Evolutionary conservation across 1,284 basidiomycete species (phyloP), one percentile per base, ranked within the genome.

Genomic region (Trichosporon faecale): DNA sequence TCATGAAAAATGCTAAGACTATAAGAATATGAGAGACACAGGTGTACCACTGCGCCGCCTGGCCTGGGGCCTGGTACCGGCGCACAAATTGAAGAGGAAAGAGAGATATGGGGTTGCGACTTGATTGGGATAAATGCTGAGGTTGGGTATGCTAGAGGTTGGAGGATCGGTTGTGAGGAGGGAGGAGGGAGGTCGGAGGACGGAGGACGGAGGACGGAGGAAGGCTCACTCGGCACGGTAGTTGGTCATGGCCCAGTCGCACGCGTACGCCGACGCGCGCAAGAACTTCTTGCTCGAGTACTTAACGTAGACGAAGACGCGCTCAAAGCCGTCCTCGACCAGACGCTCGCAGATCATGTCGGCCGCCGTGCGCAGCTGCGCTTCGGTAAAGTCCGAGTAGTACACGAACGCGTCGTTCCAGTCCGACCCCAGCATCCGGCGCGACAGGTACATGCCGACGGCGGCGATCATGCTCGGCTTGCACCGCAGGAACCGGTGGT

Each of bases 201-300:
- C n/a, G n/a, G n/a, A n/a, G n/a, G n/a, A n/a, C n/a, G n/a, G n/a
- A n/a, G n/a, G n/a, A n/a, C n/a, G n/a, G n/a, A n/a, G n/a, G n/a
- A n/a, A n/a, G n/a, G n/a, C n/a, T 46, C 25, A 52, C 49, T 52
- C 49, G 49, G 21, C 21, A 25, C 29, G 29, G 57, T 33, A 33
- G 73, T 80, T 67, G 72, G 68, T 80, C 64, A 75, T 74, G 14
- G 85, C 86, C 85, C 86, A 87, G 75, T 86, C 85, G 64, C 86
- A 75, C 0, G 86, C 86, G 75, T 86, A 87, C 31, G 85, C 83
- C 55, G 83, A 84, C 12, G 86, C 95, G 83, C 95, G 93, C 80
- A 98, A 88, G 88, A 95, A 97, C 85, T 95, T 94, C 89, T 95
- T 96, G 88, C 93, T 90, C 67, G 94, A 90, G 83, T 99, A 99